These are phyloP conservation scores for Leishmania martiniquensis DNA, from an alignment of 208 protist genomes.

Conservation along the genomic window DNA sequence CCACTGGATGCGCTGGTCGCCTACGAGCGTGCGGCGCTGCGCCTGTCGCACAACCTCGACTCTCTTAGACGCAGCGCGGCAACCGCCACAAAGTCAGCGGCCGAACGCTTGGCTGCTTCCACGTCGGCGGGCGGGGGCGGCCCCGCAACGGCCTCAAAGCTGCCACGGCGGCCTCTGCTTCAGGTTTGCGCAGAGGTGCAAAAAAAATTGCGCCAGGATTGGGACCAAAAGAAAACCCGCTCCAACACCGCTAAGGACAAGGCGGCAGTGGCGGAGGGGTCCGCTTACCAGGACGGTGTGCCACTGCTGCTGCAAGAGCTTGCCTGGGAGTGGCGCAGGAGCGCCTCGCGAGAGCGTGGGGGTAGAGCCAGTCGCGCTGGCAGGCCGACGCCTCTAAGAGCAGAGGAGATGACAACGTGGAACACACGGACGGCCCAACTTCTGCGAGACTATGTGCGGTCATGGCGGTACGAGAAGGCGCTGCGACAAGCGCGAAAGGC, in stretches of 20 bases:
- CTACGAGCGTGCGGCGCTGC: conserved; percentile 46
- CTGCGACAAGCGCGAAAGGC: conserved; percentile 13
- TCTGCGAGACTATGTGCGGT: conserved; percentile 14
- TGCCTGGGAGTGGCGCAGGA: conserved; percentile 32
- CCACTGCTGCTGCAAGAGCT: conserved; percentile 64
- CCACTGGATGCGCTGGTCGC: conserved; percentile 39
- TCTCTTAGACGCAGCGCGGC: background rate
- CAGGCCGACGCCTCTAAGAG: background rate
- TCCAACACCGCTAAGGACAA: too few species aligned
- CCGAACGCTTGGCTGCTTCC: background rate
- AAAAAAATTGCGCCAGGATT: background rate
- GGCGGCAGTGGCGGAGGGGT: background rate
- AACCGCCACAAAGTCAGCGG: background rate
- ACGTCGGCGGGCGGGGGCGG: background rate
- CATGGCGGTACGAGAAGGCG: conserved; percentile 13
- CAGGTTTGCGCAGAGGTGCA: background rate
- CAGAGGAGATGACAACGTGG: conserved; percentile 23
- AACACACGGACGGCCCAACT: conserved; percentile 1
- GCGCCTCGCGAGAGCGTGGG: background rate
- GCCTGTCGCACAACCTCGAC: conserved; percentile 10
- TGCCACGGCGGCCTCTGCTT: background rate
- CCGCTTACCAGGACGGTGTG: conserved; percentile 37
- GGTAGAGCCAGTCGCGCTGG: too few species aligned
- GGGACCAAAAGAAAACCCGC: background rate
- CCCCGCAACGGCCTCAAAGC: background rate